Evolutionary conservation across 2,329 filamentous ascomycete species (phyloP), one percentile per base, ranked within the genome.

Genomic region (Knufia fluminis): DNA sequence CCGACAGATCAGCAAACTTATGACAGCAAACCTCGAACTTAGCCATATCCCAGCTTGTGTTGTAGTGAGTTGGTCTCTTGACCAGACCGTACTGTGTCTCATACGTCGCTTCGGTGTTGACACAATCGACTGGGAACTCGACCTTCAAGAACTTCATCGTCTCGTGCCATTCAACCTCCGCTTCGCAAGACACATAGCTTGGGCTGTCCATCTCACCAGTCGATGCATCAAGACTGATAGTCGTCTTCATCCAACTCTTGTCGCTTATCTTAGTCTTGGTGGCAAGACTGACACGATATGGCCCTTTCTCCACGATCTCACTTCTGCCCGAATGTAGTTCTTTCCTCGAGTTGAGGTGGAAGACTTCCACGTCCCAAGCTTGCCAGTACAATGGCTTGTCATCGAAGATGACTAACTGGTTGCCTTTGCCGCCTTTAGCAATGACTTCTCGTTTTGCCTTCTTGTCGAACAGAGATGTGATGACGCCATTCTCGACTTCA

Each of bases 141-240:
- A 97, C 91, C 74, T 98, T 98, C 62, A 98, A 78, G 75, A 97
- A 97, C 64, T 92, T 94, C 84, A 92, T 96, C 10, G 81, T 88
- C 67, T 98, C 92, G 58, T 84, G 85, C 92, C 92, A 98, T 63
- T 96, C 87, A n/a, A 97, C 86, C 58, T 94, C 87, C 45, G 83
- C 85, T 35, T 80, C 77, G 55, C 91, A 82, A 56, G 94, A 85
- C 14, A 97, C 77, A 56, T 80, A 82, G 0, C 83, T 84, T 26
- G 79, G 77, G 28, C 80, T 71, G 26, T 47, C 48, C 16, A 10
- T 23, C 33, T 79, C 78, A 45, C 80, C 73, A 17, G 85, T 68
- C 12, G 80, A 77, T 1, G 87, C 85, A 2, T 81, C 75, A 17
- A 98, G 76, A 50, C 80, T 89, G 60, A 97, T 85, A 17, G 85